phyloP scores from a whole-genome alignment of 805 yeast species.

The Schwanniomyces vanrijiae region DNA sequence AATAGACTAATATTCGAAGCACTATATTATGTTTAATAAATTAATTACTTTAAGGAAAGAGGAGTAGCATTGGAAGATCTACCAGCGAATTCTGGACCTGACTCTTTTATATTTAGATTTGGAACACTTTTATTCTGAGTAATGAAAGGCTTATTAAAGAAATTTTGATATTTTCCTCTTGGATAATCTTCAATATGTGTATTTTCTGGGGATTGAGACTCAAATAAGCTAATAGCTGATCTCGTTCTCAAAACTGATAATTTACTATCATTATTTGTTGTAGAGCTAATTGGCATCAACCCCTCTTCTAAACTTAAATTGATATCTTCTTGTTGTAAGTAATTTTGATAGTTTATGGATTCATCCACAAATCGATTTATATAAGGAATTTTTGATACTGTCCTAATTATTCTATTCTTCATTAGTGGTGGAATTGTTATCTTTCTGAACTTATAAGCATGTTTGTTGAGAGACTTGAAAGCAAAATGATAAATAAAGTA shows the following conservation, averaged over 20 bases:
- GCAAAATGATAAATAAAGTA: constrained; percentile 17
- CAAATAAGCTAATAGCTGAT: constrained; percentile 30
- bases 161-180: constrained; percentile 15
- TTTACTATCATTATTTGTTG: constrained; percentile 10
- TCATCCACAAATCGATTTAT: constrained; percentile 13
- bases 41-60: background rate
- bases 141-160: constrained; percentile 38
- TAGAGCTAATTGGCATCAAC: constrained; percentile 19
- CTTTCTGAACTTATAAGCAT: constrained; percentile 11
- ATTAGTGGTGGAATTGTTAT: constrained; percentile 12
- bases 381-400: constrained; percentile 22
- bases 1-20: background rate
- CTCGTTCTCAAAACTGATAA: constrained; percentile 35
- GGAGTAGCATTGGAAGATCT: background rate
- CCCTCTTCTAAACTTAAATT: constrained; percentile 37
- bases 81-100: background rate
- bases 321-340: constrained; percentile 17
- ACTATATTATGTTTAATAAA: background rate
- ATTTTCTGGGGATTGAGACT: constrained; percentile 12
- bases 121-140: constrained; percentile 24
- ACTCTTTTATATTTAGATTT: background rate
- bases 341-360: constrained; percentile 16
- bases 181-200: constrained; percentile 2
- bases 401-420: constrained; percentile 7
- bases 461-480: constrained; percentile 7